Percentiles rank a stretch among this genome's conserved stretches.
Conservation (phyloP, 192 early-diverging fungal species). For the Thamnidium elegans region DNA sequence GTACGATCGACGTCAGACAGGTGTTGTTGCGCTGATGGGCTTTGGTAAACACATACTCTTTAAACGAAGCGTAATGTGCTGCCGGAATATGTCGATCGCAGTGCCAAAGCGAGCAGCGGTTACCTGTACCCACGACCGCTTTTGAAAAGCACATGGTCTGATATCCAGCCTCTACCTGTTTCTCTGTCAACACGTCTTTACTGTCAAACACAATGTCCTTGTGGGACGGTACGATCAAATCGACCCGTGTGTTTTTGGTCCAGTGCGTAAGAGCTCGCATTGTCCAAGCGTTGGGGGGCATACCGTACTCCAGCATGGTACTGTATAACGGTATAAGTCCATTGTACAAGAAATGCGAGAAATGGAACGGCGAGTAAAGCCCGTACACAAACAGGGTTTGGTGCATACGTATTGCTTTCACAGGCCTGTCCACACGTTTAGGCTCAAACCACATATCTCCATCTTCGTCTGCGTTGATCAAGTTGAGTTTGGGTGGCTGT, state of each 20-base stretch:
- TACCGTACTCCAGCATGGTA: constrained; percentile 24
- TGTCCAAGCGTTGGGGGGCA: constrained; percentile 18
- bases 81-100: constrained; percentile 24
- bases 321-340: constrained; percentile 47
- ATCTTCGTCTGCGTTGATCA: constrained; percentile 13
- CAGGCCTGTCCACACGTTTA: neutral
- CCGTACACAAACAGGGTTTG: constrained; percentile 45
- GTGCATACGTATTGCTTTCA: constrained; percentile 25
- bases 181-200: constrained; percentile 7
- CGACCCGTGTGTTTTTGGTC: constrained; percentile 18
- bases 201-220: constrained; percentile 21
- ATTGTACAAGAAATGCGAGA: constrained; percentile 47
- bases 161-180: constrained; percentile 4
- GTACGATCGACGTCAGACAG: neutral
- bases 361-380: constrained; percentile 41
- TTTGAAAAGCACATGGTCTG: constrained; percentile 32
- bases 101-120: constrained; percentile 27
- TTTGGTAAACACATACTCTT: neutral
- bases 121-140: constrained; percentile 30
- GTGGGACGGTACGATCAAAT: constrained; percentile 13
- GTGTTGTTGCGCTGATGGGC: neutral
- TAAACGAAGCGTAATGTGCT: constrained; percentile 17
- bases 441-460: constrained; percentile 23
- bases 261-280: constrained; percentile 21
- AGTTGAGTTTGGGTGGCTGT: constrained; percentile 20